Evolutionary conservation across 1,139 yeast genomes (phyloP).

Genomic region (Citeromyces hawaiiensis): DNA sequence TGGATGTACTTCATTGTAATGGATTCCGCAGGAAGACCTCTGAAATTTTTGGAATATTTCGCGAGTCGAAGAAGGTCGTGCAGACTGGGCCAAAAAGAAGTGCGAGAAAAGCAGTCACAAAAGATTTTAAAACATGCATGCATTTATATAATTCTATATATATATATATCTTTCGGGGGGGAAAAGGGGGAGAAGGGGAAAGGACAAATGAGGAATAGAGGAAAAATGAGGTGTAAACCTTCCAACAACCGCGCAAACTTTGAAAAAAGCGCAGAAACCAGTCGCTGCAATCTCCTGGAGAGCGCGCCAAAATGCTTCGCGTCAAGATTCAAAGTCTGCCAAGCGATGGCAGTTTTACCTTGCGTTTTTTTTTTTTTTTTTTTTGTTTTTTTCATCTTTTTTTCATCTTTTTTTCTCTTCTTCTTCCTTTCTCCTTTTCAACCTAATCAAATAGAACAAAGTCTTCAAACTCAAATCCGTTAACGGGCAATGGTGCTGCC

Average conservation of each 20-base stretch:
- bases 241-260: conserved; percentile 1
- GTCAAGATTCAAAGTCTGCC: conserved; percentile 7
- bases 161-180: no score
- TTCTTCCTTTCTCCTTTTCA: not conserved
- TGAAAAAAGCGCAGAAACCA: conserved; percentile 15
- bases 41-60: not conserved
- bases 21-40: not conserved
- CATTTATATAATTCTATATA: no score
- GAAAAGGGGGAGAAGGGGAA: no score
- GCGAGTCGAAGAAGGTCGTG: not conserved
- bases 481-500: conserved; percentile 21
- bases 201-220: not conserved
- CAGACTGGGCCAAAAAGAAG: not conserved
- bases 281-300: conserved; percentile 14
- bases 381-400: conserved; percentile 1
- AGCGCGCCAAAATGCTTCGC: conserved; percentile 21
- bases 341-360: not conserved
- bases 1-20: conserved; percentile 77
- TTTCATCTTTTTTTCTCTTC: not conserved
- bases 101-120: conserved; percentile 2
- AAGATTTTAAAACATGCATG: not conserved
- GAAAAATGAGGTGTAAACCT: not conserved
- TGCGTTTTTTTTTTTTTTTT: not conserved
- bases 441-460: conserved; percentile 8
- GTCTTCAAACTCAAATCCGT: conserved; percentile 18